phyloP scores from a whole-genome alignment of 2,329 filamentous ascomycete species.

The Fusarium temperatum region DNA sequence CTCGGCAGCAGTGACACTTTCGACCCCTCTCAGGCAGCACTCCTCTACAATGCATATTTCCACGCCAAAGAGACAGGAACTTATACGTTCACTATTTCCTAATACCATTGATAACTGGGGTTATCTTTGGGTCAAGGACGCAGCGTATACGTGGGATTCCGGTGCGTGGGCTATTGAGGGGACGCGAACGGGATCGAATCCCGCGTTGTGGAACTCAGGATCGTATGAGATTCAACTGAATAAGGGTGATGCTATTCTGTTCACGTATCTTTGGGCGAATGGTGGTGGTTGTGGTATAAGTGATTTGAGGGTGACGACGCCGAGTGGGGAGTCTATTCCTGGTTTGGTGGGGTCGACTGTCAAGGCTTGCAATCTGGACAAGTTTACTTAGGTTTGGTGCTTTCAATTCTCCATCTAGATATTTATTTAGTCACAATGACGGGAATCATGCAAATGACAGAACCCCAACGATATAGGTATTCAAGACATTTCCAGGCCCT shows the following conservation, averaged over 20 bases:
- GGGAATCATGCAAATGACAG: no score
- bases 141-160: neutral
- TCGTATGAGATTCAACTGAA: neutral
- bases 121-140: neutral
- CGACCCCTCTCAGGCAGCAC: neutral
- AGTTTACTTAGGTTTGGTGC: neutral
- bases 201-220: neutral
- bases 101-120: neutral
- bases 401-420: neutral
- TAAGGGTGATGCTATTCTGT: neutral
- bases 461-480: no score
- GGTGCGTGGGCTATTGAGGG: neutral
- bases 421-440: neutral
- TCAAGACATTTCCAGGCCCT: no score
- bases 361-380: neutral
- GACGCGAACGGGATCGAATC: neutral
- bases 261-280: neutral
- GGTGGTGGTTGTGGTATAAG: neutral
- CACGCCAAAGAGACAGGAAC: neutral
- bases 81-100: neutral
- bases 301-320: neutral
- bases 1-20: neutral
- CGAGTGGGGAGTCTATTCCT: neutral
- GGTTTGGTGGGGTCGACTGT: neutral
- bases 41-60: neutral